phyloP scores from a whole-genome alignment of 2,329 filamentous ascomycete species.

The Botrytis galanthina region DNA sequence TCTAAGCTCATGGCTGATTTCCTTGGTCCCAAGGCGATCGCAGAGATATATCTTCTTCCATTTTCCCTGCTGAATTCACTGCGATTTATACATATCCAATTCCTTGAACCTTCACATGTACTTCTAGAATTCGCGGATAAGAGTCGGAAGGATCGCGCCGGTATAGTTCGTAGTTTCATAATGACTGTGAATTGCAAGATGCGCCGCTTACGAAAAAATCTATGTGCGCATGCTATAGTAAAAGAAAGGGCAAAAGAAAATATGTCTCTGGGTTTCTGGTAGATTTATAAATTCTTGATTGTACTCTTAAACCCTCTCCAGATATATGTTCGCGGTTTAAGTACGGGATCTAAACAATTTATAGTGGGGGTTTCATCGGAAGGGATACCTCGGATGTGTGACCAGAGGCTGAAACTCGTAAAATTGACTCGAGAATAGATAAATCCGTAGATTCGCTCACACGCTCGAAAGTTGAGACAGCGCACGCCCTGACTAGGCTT shows the following conservation, averaged over 20 bases:
- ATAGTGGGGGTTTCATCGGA: constrained; percentile 1
- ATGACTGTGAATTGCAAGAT: constrained; percentile 4
- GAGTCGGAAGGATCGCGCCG: constrained; percentile 7
- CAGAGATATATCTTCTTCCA: background rate
- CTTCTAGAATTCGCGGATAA: constrained; percentile 6
- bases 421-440: background rate
- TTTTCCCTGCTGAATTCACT: background rate
- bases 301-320: background rate
- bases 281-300: background rate
- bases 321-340: background rate
- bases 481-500: background rate
- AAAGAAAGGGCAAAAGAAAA: background rate
- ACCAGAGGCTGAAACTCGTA: background rate
- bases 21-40: background rate
- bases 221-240: constrained; percentile 13
- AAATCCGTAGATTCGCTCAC: background rate
- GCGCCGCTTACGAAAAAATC: background rate
- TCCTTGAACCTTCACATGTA: background rate
- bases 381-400: constrained; percentile 3
- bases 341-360: background rate
- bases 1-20: background rate
- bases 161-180: constrained; percentile 12
- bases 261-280: background rate
- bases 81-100: background rate
- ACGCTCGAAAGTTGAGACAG: background rate